Evolutionary conservation across 2,329 filamentous ascomycete species (phyloP), one percentile per base, ranked within the genome.

Genomic region (Aspergillus hortae): DNA sequence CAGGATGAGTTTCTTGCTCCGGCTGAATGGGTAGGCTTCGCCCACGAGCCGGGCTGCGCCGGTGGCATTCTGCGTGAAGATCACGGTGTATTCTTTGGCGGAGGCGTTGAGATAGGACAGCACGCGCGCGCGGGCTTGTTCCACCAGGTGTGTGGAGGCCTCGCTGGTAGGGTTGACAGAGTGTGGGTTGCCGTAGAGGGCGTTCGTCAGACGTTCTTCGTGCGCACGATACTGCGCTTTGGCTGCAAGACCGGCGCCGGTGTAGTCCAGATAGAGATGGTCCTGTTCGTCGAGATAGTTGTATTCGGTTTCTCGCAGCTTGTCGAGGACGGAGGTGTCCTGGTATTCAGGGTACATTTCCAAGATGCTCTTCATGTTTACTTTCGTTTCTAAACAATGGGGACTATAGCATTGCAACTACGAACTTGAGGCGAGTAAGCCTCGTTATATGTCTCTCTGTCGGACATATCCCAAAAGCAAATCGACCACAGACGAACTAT

Each of bases 181-280:
- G 32, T 53, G 51, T 3, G 51, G 51, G 38, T 53, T 53, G 21
- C 51, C 44, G 33, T 50, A 53, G n/a, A 50, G 35, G 4, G 41
- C 30, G 7, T 41, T 40, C 4, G 42, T 33, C n/a, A 53, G 47
- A 21, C 51, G 51, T 10, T 42, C 47, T 2, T 53, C 38, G n/a
- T 53, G 51, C 4, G 48, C 43, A 10, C 33, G 43, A 17, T 53
- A 50, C 17, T 53, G 51, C 36, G 44, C 36, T 21, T 53, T 53
- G 4, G 51, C 51, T 1, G 51, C 51, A 7, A 53, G 47, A 4
- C 51, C 51, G 3, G 51, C 36, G 9, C 51, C 51, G 23, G 51
- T 53, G 9, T 53, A 53, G 38, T 53, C 51, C 27, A 53, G 47
- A 15, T 53, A 53, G 11, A 49, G 21, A n/a, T 53, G 51, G 23